Conservation (phyloP, 331 rosid species). For the Quercus phellos region DNA sequence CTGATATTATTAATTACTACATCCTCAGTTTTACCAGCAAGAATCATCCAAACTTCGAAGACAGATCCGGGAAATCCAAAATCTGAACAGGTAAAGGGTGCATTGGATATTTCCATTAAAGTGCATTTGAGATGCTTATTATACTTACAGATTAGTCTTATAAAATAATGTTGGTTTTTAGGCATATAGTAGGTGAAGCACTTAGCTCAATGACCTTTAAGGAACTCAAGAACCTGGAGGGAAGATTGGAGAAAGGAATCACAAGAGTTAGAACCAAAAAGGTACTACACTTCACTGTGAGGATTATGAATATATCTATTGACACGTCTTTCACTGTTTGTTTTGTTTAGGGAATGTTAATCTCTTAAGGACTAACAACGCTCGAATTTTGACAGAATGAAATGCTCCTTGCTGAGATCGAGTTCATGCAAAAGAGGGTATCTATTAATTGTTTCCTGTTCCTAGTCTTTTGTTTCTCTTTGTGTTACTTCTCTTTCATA, state of each 20-base stretch:
- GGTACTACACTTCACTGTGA: slow-evolving; percentile 25
- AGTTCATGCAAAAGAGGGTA: slow-evolving; percentile 97
- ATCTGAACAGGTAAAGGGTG: slow-evolving; percentile 51
- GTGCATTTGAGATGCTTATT: background rate
- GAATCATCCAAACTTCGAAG: slow-evolving; percentile 78
- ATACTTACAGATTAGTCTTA: background rate
- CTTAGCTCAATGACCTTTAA: slow-evolving; percentile 61
- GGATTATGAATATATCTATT: background rate
- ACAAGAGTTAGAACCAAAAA: slow-evolving; percentile 85
- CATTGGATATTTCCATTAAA: background rate
- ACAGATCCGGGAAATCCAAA: slow-evolving; percentile 85
- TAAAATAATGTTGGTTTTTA: slow-evolving; percentile 9
- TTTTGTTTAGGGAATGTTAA: background rate
- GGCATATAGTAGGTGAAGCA: slow-evolving; percentile 92
- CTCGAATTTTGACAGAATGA: slow-evolving; percentile 53
- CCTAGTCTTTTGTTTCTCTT: background rate
- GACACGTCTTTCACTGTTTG: background rate
- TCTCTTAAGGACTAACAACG: slow-evolving; percentile 7
- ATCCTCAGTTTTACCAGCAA: slow-evolving; percentile 81
- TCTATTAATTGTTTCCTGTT: background rate
- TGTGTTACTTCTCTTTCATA: background rate
- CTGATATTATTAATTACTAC: background rate
- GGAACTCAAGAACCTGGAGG: slow-evolving; percentile 88
- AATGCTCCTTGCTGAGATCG: slow-evolving; percentile 71
- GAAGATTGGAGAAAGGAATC: slow-evolving; percentile 91